Percentiles rank a stretch among this genome's conserved stretches.
phyloP scores from a whole-genome alignment of 805 yeast genomes.

The Kluyveromyces wickerhamii region DNA sequence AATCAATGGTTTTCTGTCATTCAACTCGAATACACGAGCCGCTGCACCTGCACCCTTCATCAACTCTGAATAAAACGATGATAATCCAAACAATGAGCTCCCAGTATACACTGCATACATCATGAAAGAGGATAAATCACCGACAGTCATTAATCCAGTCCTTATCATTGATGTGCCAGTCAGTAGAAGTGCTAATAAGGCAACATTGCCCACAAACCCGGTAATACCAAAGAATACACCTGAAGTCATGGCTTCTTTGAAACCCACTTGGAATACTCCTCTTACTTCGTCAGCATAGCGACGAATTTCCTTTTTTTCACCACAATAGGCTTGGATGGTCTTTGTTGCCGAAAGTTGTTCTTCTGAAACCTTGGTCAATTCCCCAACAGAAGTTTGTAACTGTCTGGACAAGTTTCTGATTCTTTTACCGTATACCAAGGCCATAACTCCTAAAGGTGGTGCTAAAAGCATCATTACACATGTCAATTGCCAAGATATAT shows the following conservation, averaged over 20 bases:
- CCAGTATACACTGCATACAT: constrained; percentile 95
- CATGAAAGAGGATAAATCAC: constrained; percentile 86
- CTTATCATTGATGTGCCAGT: constrained; percentile 80
- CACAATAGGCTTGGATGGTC: constrained; percentile 87
- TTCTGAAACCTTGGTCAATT: constrained; percentile 81
- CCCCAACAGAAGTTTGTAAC: constrained; percentile 80
- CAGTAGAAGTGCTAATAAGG: constrained; percentile 66
- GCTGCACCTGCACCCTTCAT: constrained; percentile 99
- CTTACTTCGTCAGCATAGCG: constrained; percentile 68
- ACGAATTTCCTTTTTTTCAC: constrained; percentile 69
- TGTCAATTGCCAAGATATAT: constrained; percentile 75
- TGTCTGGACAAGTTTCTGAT: constrained; percentile 66
- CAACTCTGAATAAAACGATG: constrained; percentile 84
- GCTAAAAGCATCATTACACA: constrained; percentile 70
- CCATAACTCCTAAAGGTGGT: constrained; percentile 77
- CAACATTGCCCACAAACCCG: constrained; percentile 76
- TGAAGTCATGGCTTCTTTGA: constrained; percentile 70
- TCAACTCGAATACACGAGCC: constrained; percentile 78
- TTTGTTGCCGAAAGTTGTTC: constrained; percentile 79
- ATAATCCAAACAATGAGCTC: constrained; percentile 82
- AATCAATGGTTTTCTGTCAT: constrained; percentile 68
- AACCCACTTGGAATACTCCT: constrained; percentile 55
- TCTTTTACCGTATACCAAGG: constrained; percentile 72
- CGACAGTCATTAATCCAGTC: constrained; percentile 68
- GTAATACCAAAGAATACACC: constrained; percentile 74